Evolutionary conservation across 2,329 filamentous ascomycete genomes (phyloP).

Genomic region (Cytospora leucostoma): DNA sequence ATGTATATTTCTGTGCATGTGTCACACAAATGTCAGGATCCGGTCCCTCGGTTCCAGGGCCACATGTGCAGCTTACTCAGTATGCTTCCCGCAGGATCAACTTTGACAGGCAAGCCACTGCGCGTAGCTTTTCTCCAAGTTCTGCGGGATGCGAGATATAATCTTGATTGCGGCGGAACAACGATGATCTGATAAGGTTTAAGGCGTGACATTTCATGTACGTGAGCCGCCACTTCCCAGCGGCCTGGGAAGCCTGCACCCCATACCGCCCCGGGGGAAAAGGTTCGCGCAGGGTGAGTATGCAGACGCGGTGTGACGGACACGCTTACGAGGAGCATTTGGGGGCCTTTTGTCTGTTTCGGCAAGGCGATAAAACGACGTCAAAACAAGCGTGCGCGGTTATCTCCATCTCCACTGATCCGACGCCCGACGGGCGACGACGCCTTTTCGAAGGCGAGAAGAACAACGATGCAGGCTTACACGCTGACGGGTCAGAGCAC

Average conservation of each 20-base stretch:
- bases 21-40: not conserved
- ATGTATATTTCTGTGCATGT: not conserved
- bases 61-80: no score
- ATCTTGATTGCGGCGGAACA: constrained; percentile 1
- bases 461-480: constrained; percentile 13
- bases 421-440: constrained; percentile 7
- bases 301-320: constrained; percentile 19
- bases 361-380: not conserved
- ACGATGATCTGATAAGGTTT: constrained; percentile 5
- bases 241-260: constrained; percentile 12
- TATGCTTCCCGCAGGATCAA: not conserved
- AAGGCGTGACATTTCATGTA: constrained; percentile 18
- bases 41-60: not conserved
- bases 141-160: not conserved
- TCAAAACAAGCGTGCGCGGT: constrained; percentile 13
- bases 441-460: constrained; percentile 5
- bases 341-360: constrained; percentile 1
- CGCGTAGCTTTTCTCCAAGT: not conserved
- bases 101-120: not conserved
- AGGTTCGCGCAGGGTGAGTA: not conserved
- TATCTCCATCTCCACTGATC: constrained; percentile 3
- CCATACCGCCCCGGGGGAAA: constrained; percentile 6
- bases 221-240: constrained; percentile 20
- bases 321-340: not conserved
- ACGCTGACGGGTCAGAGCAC: not conserved